These are phyloP conservation scores for Lachnellula subtilissima DNA, from an alignment of 2,329 filamentous ascomycete species.

Conservation along the genomic window DNA sequence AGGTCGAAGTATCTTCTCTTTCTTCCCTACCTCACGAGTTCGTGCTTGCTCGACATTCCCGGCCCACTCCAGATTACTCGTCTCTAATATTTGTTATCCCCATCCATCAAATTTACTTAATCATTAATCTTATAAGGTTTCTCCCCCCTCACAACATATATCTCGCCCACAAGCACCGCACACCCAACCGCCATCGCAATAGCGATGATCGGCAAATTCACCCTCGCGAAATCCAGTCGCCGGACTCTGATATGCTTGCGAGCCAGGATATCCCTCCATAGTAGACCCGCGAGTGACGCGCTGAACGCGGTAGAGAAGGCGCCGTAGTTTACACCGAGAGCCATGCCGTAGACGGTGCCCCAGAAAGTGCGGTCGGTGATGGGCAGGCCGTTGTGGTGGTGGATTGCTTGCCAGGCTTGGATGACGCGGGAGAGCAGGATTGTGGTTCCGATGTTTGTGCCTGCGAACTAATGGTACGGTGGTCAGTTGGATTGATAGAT, in stretches of 20 bases:
- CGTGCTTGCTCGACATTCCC: too few relatives aligned
- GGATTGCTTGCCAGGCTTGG: slow-evolving; percentile 62
- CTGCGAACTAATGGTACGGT: slow-evolving; percentile 54
- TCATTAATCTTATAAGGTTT: too few relatives aligned
- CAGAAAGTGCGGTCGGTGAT: slow-evolving; percentile 65
- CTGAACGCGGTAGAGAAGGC: slow-evolving; percentile 70
- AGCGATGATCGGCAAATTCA: slow-evolving; percentile 67
- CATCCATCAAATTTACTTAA: too few relatives aligned
- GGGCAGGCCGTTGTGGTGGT: slow-evolving; percentile 38
- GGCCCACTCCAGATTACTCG: too few relatives aligned
- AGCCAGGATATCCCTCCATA: slow-evolving; percentile 67
- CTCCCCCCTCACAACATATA: slow-evolving; percentile 50
- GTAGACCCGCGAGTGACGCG: slow-evolving; percentile 64
- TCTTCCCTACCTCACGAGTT: too few relatives aligned
- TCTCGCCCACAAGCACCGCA: slow-evolving; percentile 55
- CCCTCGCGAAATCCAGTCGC: slow-evolving; percentile 59
- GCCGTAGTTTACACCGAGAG: slow-evolving; percentile 69
- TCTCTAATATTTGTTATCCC: too few relatives aligned
- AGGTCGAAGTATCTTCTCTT: too few relatives aligned
- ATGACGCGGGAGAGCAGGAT: slow-evolving; percentile 68
- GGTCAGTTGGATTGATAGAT: slow-evolving; percentile 16
- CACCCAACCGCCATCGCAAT: slow-evolving; percentile 63
- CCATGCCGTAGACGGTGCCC: slow-evolving; percentile 71
- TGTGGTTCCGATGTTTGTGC: slow-evolving; percentile 72
- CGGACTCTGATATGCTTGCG: slow-evolving; percentile 64